phyloP scores from a whole-genome alignment of 1,284 basidiomycete species.

The Microstroma glucosiphilum region DNA sequence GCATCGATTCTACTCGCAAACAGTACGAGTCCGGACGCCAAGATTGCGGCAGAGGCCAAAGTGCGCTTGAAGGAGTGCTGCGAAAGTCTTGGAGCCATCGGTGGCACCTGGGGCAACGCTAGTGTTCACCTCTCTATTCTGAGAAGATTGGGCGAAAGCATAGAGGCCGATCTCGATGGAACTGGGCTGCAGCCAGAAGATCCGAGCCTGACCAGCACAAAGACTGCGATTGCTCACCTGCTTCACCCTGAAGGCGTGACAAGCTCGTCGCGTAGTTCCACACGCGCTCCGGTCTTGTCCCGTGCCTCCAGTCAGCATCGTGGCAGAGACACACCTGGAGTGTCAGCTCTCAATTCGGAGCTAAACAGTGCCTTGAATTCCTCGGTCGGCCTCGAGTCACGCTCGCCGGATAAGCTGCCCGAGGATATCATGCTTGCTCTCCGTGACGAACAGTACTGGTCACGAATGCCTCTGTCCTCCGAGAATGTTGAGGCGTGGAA shows the following conservation, averaged over 20 bases:
- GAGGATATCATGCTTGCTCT: background rate
- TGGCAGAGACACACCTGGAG: background rate
- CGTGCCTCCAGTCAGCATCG: background rate
- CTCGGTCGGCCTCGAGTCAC: background rate
- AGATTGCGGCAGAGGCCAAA: conserved; percentile 24
- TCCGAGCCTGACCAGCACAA: background rate
- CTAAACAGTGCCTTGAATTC: background rate
- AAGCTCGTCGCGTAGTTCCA: background rate
- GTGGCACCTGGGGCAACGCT: conserved; percentile 7
- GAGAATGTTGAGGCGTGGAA: conserved; percentile 1
- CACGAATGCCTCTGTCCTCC: conserved; percentile 1
- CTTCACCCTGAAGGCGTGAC: background rate
- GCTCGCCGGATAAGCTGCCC: background rate
- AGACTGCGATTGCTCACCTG: too few species aligned
- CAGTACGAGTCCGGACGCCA: conserved; percentile 28
- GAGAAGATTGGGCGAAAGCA: background rate
- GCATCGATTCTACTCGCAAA: conserved; percentile 39
- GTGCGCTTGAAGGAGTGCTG: conserved; percentile 6
- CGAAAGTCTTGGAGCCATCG: conserved; percentile 6
- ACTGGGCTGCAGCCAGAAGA: background rate
- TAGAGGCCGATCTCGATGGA: conserved; percentile 1
- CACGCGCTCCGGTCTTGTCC: background rate
- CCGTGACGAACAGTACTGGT: conserved; percentile 2
- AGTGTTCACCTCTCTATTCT: background rate
- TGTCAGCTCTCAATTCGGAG: background rate